These are phyloP conservation scores for Boletus insuetus DNA, from an alignment of 768 basidiomycete genomes.

Conservation along the genomic window DNA sequence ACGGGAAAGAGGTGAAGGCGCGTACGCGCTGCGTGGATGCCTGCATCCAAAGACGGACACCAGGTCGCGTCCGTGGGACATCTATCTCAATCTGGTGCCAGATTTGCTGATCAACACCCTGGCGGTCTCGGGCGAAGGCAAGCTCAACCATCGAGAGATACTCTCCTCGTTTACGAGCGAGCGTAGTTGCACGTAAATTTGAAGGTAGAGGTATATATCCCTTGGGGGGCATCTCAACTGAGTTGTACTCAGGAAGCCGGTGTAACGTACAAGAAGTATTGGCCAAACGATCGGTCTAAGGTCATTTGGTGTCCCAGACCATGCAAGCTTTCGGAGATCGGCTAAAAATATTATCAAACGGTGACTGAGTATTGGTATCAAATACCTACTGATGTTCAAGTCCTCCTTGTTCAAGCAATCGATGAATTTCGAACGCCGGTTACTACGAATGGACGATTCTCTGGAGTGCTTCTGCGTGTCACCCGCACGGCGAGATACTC, in stretches of 20 bases:
- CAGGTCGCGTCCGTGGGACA: slow-evolving; percentile 92
- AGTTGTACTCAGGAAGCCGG: not conserved
- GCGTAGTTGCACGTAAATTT: slow-evolving; percentile 67
- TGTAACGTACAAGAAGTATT: slow-evolving; percentile 73
- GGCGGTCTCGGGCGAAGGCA: slow-evolving; percentile 83
- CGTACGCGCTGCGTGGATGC: slow-evolving; percentile 83
- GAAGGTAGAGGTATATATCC: slow-evolving; percentile 89
- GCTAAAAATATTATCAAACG: slow-evolving; percentile 38
- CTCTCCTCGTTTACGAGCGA: slow-evolving; percentile 89
- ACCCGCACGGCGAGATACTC: slow-evolving; percentile 17
- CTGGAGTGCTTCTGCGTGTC: slow-evolving; percentile 61
- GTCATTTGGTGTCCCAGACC: slow-evolving; percentile 90
- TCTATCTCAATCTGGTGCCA: slow-evolving; percentile 99
- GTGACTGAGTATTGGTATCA: not conserved
- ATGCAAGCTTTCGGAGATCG: slow-evolving; percentile 86
- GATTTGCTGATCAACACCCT: slow-evolving; percentile 90
- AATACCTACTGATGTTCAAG: slow-evolving; percentile 72
- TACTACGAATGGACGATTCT: slow-evolving; percentile 75
- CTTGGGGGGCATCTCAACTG: slow-evolving; percentile 39
- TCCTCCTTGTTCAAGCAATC: slow-evolving; percentile 74
- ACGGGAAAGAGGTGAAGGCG: not conserved
- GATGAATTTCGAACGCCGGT: slow-evolving; percentile 76
- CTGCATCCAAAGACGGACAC: slow-evolving; percentile 89
- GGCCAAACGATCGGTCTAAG: slow-evolving; percentile 94
- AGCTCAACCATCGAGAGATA: slow-evolving; percentile 87